Evolutionary conservation across 345 rosid species (phyloP).

Genomic region (Jatropha curcas): DNA sequence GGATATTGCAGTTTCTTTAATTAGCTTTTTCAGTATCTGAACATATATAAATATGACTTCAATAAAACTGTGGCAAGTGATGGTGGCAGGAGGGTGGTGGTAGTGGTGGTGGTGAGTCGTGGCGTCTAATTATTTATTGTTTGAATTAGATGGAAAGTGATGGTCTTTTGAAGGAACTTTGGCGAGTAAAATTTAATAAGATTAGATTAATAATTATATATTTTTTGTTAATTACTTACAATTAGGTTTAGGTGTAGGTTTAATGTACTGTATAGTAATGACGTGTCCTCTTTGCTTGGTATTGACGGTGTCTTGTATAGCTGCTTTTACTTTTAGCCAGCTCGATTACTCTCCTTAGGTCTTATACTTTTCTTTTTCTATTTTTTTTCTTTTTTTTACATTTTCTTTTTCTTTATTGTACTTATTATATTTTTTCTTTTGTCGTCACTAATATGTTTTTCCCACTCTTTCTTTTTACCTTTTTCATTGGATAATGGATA

Average conservation of each 20-base stretch:
- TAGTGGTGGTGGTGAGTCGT: not conserved
- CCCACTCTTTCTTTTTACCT: not conserved
- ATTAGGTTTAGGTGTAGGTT: too few relatives aligned
- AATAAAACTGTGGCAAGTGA: too few relatives aligned
- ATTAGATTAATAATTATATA: too few relatives aligned
- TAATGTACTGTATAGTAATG: too few relatives aligned
- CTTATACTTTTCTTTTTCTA: not conserved
- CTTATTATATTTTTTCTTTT: too few relatives aligned
- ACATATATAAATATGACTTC: too few relatives aligned
- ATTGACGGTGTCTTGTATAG: not conserved
- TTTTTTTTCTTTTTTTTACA: too few relatives aligned
- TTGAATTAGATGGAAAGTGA: constrained; percentile 22
- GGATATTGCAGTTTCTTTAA: not conserved
- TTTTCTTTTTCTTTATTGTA: too few relatives aligned
- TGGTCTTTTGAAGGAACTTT: not conserved
- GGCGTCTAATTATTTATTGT: not conserved
- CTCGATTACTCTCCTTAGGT: not conserved
- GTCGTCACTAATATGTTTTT: too few relatives aligned
- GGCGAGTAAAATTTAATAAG: not conserved
- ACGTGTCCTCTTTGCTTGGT: constrained; percentile 12
- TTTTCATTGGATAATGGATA: not conserved
- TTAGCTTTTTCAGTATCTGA: not conserved
- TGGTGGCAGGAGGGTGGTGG: not conserved
- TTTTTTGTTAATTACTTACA: too few relatives aligned
- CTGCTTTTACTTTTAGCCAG: not conserved